Evolutionary conservation across 352 stramenopile species (phyloP), one percentile per base, ranked within the genome.

Genomic region (Pythium vanterpoolii): DNA sequence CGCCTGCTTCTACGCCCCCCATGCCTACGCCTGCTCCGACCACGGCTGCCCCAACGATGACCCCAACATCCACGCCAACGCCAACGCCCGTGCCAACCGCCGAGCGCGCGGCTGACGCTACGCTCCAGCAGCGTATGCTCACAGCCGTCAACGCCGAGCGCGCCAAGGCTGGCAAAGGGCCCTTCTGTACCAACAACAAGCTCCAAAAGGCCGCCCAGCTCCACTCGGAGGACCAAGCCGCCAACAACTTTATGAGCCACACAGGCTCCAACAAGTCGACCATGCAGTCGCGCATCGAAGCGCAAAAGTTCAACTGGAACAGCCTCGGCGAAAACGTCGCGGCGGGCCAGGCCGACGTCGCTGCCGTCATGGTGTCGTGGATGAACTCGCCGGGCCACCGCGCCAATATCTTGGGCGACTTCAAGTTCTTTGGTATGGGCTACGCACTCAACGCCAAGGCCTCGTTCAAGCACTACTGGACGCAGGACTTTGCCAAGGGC

Each of bases 381-480:
- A 87, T 87, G 74, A 72, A 64, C 28, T 87, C 77, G n/a, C 63
- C 59, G 2, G 57, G 44, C 6, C 77, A 87, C 40, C 46, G 66
- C 53, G 50, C 55, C n/a, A 87, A 87, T 50, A 74, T 87, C 43
- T 45, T 87, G 28, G 48, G 55, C 44, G 26, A 71, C 53, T 70
- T 67, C 59, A 76, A 64, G 36, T 71, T 66, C 50, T 73, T 70
- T 56, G 50, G 54, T 28, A 74, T 69, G 56, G 72, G 74, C 28
- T 74, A 85, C 42, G 74, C 74, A 18, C 79, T 78, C 47, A 84
- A 72, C 56, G 58, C 57, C 0, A 43, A 66, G 26, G 64, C 27
- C 21, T 69, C 59, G 30, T 79, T 74, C 66, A 77, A 78, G 48
- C 46, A 72, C 50, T 85, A 82, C 68, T 88, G 78, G 78, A 84